Evolutionary conservation across 306 rosid species (phyloP).

Genomic region (Datisca glomerata): DNA sequence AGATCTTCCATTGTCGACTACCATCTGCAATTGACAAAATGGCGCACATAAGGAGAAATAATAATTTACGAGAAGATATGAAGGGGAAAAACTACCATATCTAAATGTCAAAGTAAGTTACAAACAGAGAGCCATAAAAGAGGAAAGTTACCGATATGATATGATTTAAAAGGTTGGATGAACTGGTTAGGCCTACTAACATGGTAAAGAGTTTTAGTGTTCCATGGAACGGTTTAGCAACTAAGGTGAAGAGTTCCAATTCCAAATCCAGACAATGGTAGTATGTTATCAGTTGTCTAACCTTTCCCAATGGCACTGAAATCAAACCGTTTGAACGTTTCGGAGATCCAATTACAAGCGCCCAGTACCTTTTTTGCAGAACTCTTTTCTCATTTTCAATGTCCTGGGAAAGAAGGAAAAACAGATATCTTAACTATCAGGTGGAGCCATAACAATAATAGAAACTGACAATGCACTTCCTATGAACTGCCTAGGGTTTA

Average conservation of each 20-base stretch:
- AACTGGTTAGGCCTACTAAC: too few relatives aligned
- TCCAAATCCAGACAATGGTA: too few relatives aligned
- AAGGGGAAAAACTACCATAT: too few relatives aligned
- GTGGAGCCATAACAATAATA: not conserved
- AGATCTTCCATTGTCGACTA: constrained; percentile 68
- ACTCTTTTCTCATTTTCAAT: constrained; percentile 25
- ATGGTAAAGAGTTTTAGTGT: too few relatives aligned
- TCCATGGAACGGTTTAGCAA: too few relatives aligned
- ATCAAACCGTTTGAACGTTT: constrained; percentile 51
- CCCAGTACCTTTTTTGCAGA: constrained; percentile 65
- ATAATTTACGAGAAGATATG: too few relatives aligned
- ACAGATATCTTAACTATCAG: constrained; percentile 3
- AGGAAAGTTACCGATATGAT: too few relatives aligned
- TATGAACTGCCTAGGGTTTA: not conserved
- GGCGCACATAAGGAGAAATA: too few relatives aligned
- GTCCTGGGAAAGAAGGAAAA: constrained; percentile 21
- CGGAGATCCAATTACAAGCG: constrained; percentile 91
- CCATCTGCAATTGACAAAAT: constrained; percentile 51
- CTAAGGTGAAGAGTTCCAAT: too few relatives aligned
- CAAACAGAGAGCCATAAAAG: too few relatives aligned
- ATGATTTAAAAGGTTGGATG: too few relatives aligned
- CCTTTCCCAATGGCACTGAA: constrained; percentile 79
- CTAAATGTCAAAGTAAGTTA: too few relatives aligned
- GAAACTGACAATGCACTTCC: not conserved
- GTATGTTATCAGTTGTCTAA: constrained; percentile 12